Percentiles rank a stretch among this genome's conserved stretches.
Evolutionary conservation across 495 filamentous ascomycete species (phyloP).

Genomic region (Penicillium verhagenii): DNA sequence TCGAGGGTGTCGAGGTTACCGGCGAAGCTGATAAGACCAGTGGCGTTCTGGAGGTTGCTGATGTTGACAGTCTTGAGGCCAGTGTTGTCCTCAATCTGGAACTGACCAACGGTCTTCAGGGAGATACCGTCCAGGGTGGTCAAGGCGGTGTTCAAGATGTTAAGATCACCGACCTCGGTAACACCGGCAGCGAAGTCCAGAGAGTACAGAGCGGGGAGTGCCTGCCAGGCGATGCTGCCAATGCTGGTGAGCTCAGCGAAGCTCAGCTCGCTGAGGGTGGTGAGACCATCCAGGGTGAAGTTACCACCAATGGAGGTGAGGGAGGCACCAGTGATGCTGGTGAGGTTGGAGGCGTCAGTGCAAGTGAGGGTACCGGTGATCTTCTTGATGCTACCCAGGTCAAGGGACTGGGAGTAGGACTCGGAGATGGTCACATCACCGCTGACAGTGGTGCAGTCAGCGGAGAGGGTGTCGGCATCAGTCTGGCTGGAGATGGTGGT

Average conservation of each 20-base stretch:
- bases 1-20: constrained; percentile 54
- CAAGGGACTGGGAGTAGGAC: constrained; percentile 48
- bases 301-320: constrained; percentile 54
- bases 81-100: constrained; percentile 82
- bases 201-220: constrained; percentile 67
- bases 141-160: constrained; percentile 82
- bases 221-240: constrained; percentile 63
- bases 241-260: constrained; percentile 63
- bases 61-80: constrained; percentile 67
- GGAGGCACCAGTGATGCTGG: constrained; percentile 49
- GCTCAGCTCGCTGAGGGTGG: constrained; percentile 60
- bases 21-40: constrained; percentile 58
- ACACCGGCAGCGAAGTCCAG: constrained; percentile 66
- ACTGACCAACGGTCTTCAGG: constrained; percentile 55
- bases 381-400: constrained; percentile 43
- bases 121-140: constrained; percentile 74
- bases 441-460: constrained; percentile 62
- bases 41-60: constrained; percentile 66
- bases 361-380: constrained; percentile 70
- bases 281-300: constrained; percentile 67
- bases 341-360: constrained; percentile 58
- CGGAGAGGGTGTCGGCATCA: constrained; percentile 66
- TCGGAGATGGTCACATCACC: constrained; percentile 68
- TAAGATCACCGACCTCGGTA: constrained; percentile 60
- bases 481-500: constrained; percentile 64